Evolutionary conservation across 2,329 filamentous ascomycete genomes (phyloP), one percentile per base, ranked within the genome.

Genomic region (Fusarium sp.): DNA sequence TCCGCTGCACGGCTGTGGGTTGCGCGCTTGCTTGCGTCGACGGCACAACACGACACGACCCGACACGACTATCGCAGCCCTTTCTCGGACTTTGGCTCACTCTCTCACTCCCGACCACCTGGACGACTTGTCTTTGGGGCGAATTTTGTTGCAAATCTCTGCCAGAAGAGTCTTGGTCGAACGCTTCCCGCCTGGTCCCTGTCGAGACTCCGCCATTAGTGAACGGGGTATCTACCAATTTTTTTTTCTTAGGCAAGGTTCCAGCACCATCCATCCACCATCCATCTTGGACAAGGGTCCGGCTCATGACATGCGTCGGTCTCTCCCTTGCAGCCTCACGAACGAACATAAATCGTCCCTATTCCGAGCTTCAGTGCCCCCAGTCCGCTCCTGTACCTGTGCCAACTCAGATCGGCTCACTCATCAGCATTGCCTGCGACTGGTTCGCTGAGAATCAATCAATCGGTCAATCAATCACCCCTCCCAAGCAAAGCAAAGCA

Each of bases 131-230:
- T 71, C 68, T 64, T 77, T 77, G 76, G 72, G 78, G 77, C 77
- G 68, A 79, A 75, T 77, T 75, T 35, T 29, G 45, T 67, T 79
- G 78, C 77, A 79, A 79, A 80, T 80, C 78, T 80, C 48, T 80
- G 48, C 75, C 78, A 74, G 68, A 78, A 79, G 54, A 62, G 66
- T 71, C 64, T 77, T 74, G 74, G 75, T 69, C 65, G 68, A 73
- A 72, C 73, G 64, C 78, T 78, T 77, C 77, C 52, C 63, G 66
- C 66, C 78, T 77, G 75, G 78, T 79, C 78, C 78, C 68, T 78
- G 78, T 72, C 76, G 18, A 60, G 65, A 31, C 75, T 76, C 71
- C 77, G 74, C 75, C 75, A 66, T 69, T 79, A 79, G 77, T 75
- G 67, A 79, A 79, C 70, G 76, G 71, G 71, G 74, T 66, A 78